Percentiles rank a stretch among this genome's conserved stretches.
Conservation (phyloP, 768 basidiomycete species). For the Amyloporia xantha region DNA sequence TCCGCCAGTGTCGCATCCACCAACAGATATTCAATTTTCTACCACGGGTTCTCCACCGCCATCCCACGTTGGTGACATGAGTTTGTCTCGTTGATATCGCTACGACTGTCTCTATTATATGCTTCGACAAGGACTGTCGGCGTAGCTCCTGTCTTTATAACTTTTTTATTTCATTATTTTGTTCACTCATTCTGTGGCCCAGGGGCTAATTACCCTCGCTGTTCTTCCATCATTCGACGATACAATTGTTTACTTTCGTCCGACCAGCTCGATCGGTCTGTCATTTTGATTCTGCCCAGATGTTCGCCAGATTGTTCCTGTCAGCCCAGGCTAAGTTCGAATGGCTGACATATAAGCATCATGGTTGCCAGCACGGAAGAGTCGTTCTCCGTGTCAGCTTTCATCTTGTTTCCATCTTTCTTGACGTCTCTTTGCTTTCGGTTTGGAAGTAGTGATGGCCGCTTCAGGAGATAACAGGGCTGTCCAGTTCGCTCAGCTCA, state of each 20-base stretch:
- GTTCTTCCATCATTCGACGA: not conserved
- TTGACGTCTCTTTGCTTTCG: not conserved
- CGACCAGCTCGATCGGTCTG: too few relatives aligned
- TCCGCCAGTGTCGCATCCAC: not conserved
- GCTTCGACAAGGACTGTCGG: too few relatives aligned
- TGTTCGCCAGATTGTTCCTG: not conserved
- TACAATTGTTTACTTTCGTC: too few relatives aligned
- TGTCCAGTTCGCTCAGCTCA: slow-evolving; percentile 8
- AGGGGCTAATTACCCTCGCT: not conserved
- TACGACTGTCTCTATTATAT: too few relatives aligned
- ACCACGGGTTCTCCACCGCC: not conserved
- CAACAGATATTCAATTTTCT: not conserved
- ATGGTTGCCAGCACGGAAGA: not conserved
- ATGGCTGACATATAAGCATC: slow-evolving; percentile 4
- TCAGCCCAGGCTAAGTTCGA: not conserved
- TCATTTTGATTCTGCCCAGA: not conserved
- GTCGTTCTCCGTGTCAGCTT: not conserved
- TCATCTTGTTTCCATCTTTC: not conserved
- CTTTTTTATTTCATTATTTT: too few relatives aligned
- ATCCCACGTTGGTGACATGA: not conserved
- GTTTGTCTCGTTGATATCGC: too few relatives aligned
- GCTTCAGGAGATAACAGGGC: not conserved
- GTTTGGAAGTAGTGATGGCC: not conserved
- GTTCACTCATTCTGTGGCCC: too few relatives aligned
- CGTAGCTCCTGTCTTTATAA: too few relatives aligned